Conservation (phyloP, 1,284 basidiomycete species). For the Tylopilus sp. region DNA sequence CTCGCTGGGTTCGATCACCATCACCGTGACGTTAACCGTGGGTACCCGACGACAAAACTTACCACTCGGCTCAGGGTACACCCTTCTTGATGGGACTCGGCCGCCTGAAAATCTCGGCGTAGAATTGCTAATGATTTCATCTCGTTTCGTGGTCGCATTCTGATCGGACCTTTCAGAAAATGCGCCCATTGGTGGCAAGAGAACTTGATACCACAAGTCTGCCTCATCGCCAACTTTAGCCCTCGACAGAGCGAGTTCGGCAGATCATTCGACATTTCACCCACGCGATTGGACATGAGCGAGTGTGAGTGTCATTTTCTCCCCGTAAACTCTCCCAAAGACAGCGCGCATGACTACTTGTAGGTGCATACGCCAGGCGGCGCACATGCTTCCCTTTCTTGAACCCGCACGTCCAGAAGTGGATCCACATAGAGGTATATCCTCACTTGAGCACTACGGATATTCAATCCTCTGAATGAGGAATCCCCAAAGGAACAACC, state of each 20-base stretch:
- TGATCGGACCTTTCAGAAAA: constrained; percentile 8
- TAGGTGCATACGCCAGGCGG: background rate
- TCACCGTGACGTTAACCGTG: background rate
- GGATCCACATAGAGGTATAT: background rate
- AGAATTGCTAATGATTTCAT: background rate
- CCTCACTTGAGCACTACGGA: background rate
- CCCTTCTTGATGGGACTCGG: background rate
- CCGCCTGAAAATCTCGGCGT: background rate
- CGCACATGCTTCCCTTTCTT: constrained; percentile 2
- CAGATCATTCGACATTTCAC: background rate
- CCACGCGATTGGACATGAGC: constrained; percentile 2
- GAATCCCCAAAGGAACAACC: background rate
- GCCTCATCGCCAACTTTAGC: background rate
- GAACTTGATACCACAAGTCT: background rate
- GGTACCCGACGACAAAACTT: background rate
- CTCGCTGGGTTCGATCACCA: no score
- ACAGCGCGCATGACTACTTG: no score
- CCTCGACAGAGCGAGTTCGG: background rate
- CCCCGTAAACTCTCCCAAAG: no score
- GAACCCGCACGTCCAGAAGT: background rate
- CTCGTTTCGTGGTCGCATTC: background rate
- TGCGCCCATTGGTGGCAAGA: no score
- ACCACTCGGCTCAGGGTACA: constrained; percentile 1
- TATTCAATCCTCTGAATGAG: constrained; percentile 1
- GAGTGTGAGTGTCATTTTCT: constrained; percentile 1